Conservation (phyloP, 768 basidiomycete species). For the Dacryopinax primogenitus region DNA sequence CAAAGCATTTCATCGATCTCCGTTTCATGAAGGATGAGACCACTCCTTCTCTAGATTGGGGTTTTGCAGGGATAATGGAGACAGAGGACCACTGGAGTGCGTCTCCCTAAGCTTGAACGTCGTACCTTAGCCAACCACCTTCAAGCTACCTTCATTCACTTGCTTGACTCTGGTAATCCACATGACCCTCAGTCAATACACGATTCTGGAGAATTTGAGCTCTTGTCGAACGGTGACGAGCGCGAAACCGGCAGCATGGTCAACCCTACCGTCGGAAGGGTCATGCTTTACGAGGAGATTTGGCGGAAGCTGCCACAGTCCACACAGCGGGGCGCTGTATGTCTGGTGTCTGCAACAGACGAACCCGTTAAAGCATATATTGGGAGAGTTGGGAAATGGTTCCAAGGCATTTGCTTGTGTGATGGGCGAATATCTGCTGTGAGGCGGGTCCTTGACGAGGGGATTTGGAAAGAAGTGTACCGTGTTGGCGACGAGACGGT, state of each 20-base stretch:
- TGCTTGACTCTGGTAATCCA: constrained; percentile 15
- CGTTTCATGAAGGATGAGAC: constrained; percentile 6
- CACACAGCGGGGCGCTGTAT: neutral
- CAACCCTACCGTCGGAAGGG: neutral
- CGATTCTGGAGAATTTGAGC: constrained; percentile 14
- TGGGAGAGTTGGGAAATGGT: constrained; percentile 11
- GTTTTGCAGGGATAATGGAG: constrained; percentile 15
- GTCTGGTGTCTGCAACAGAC: neutral
- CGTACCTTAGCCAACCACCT: neutral
- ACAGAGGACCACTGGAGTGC: neutral
- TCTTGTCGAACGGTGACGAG: constrained; percentile 14
- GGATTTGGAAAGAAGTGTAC: neutral
- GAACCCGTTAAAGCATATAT: constrained; percentile 3
- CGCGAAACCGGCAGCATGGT: constrained; percentile 17
- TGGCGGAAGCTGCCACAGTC: constrained; percentile 11
- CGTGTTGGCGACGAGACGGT: neutral
- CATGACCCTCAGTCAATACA: neutral
- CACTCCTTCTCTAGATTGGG: constrained; percentile 10
- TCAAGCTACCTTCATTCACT: constrained; percentile 11
- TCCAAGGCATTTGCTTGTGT: neutral
- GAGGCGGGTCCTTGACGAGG: neutral
- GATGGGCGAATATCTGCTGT: neutral
- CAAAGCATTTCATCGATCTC: constrained; percentile 16
- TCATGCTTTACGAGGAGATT: constrained; percentile 16
- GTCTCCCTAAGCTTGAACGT: neutral